Evolutionary conservation across 1,284 basidiomycete genomes (phyloP).

Genomic region (Thelephora terrestris): DNA sequence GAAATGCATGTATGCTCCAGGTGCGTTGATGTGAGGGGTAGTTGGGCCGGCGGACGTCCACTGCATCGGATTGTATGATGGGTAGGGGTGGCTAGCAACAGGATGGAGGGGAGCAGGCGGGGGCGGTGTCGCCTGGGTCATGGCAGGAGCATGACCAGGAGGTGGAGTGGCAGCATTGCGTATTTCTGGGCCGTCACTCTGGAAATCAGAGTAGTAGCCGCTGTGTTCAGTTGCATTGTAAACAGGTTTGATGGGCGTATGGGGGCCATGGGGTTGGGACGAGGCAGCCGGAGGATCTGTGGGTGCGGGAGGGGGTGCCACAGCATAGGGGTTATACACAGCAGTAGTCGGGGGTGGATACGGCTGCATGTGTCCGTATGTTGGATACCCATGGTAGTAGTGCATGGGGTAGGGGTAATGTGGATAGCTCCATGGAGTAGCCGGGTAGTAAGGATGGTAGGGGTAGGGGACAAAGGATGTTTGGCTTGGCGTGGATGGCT

Average conservation of each 20-base stretch:
- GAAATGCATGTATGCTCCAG: not conserved
- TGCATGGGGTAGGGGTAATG: conserved; percentile 42
- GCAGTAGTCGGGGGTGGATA: conserved; percentile 5
- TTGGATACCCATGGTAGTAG: conserved; percentile 34
- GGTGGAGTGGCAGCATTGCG: conserved; percentile 3
- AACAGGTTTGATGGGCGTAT: conserved; percentile 57
- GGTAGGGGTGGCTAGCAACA: not conserved
- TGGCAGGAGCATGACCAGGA: conserved; percentile 12
- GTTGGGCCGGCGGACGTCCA: not conserved
- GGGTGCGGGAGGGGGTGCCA: conserved; percentile 17
- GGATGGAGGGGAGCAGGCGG: not conserved
- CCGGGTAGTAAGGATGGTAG: conserved; percentile 30
- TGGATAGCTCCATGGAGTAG: conserved; percentile 42
- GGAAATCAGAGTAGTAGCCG: conserved; percentile 35
- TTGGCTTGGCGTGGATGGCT: conserved; percentile 17
- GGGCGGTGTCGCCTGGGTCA: conserved; percentile 5
- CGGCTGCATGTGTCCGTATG: not conserved
- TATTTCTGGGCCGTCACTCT: conserved; percentile 6
- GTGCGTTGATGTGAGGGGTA: not conserved
- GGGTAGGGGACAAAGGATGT: not conserved
- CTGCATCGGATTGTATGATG: not conserved
- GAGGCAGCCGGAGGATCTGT: not conserved
- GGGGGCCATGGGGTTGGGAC: conserved; percentile 52
- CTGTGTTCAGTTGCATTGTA: conserved; percentile 61
- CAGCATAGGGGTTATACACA: conserved; percentile 32